Evolutionary conservation across 2,329 filamentous ascomycete species (phyloP).

Genomic region (Fusarium ambrosium): DNA sequence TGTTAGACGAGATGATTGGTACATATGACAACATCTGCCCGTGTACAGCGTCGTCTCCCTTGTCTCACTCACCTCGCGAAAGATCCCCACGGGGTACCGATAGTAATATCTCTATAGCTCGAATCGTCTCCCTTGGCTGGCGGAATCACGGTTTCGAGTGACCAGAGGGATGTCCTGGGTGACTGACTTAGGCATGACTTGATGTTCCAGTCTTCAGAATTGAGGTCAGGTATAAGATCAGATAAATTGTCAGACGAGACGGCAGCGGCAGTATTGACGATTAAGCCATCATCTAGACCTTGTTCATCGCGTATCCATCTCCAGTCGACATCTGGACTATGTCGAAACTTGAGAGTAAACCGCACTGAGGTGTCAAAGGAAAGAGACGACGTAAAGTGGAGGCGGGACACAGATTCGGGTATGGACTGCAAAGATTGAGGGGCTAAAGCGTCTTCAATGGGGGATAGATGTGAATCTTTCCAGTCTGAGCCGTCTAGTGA

Average conservation of each 20-base stretch:
- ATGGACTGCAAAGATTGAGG: slow-evolving; percentile 66
- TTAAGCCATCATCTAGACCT: slow-evolving; percentile 73
- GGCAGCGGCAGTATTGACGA: slow-evolving; percentile 59
- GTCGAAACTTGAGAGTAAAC: slow-evolving; percentile 81
- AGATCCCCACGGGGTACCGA: slow-evolving; percentile 74
- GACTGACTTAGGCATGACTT: slow-evolving; percentile 73
- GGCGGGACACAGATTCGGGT: slow-evolving; percentile 46
- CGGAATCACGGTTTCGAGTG: slow-evolving; percentile 69
- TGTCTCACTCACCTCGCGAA: slow-evolving; percentile 63
- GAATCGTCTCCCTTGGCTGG: slow-evolving; percentile 71
- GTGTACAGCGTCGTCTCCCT: not conserved
- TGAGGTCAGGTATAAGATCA: slow-evolving; percentile 70
- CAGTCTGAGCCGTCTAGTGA: slow-evolving; percentile 67
- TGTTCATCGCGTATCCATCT: slow-evolving; percentile 78
- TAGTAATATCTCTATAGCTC: slow-evolving; percentile 64
- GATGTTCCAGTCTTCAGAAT: slow-evolving; percentile 65
- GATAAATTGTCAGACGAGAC: slow-evolving; percentile 58
- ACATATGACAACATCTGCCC: no score
- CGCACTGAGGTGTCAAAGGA: slow-evolving; percentile 62
- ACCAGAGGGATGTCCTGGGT: slow-evolving; percentile 78
- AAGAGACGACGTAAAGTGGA: slow-evolving; percentile 69
- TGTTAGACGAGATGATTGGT: slow-evolving; percentile 8
- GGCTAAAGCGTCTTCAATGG: slow-evolving; percentile 38
- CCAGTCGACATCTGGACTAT: slow-evolving; percentile 68
- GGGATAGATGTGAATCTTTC: slow-evolving; percentile 64